A percentile compares a stretch with the other conserved stretches of the same genome.
These are phyloP conservation scores for Ichthyophonus hoferi DNA, from an alignment of 208 protist species.

Conservation along the genomic window DNA sequence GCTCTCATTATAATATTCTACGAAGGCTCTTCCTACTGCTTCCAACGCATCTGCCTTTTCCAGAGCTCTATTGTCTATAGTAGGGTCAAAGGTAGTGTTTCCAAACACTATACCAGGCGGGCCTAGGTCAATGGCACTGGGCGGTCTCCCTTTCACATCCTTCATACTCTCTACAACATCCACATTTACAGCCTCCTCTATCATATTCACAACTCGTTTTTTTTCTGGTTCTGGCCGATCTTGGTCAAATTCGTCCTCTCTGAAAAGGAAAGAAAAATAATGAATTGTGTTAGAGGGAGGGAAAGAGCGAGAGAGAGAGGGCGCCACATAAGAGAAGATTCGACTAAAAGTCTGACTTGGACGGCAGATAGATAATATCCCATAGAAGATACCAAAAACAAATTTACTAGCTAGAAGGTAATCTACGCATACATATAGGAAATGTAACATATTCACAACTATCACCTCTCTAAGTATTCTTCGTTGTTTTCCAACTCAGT, in stretches of 20 bases:
- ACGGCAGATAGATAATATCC: too few relatives aligned
- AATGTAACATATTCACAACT: constrained; percentile 5
- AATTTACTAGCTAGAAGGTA: too few relatives aligned
- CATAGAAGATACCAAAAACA: too few relatives aligned
- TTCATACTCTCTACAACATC: background rate
- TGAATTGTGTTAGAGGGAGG: background rate
- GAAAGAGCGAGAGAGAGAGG: background rate
- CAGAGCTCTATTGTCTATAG: background rate
- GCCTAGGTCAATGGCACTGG: background rate
- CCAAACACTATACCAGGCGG: background rate
- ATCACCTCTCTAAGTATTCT: constrained; percentile 59
- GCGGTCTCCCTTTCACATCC: background rate
- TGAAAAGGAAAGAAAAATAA: background rate
- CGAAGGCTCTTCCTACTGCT: background rate
- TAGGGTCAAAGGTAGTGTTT: too few relatives aligned
- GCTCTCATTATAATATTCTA: too few relatives aligned
- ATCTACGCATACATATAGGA: background rate
- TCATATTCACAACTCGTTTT: background rate
- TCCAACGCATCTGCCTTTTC: background rate
- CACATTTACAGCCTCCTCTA: background rate
- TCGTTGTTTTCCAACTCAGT: constrained; percentile 64
- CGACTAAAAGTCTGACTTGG: too few relatives aligned
- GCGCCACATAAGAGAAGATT: too few relatives aligned
- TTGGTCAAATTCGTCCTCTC: background rate
- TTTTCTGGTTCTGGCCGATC: background rate